These are phyloP conservation scores for Gossypium longicalyx DNA, from an alignment of 345 rosid genomes.

Conservation along the genomic window DNA sequence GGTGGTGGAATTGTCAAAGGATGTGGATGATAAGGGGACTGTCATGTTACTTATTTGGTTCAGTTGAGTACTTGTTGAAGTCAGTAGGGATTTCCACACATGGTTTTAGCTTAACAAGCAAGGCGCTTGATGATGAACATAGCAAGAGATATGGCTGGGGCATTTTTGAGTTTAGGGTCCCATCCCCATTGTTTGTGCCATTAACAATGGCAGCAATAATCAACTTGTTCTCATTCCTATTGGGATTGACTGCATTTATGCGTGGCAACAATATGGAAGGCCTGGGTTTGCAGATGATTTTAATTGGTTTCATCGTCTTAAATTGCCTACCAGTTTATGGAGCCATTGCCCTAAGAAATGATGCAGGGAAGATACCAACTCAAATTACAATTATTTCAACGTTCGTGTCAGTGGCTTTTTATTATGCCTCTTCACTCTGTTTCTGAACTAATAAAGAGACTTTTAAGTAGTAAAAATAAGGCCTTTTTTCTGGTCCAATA, in stretches of 20 bases:
- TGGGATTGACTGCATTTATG: constrained; percentile 18
- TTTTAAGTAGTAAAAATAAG: no score
- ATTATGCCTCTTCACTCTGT: constrained; percentile 10
- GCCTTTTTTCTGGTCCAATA: no score
- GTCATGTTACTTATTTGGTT: constrained; percentile 35
- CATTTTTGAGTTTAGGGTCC: constrained; percentile 51
- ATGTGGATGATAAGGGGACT: constrained; percentile 48
- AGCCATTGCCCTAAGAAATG: constrained; percentile 55
- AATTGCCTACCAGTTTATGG: constrained; percentile 56
- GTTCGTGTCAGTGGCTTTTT: constrained; percentile 31
- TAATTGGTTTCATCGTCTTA: constrained; percentile 37
- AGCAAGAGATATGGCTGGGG: constrained; percentile 46
- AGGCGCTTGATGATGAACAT: constrained; percentile 44
- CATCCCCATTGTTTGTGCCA: constrained; percentile 49
- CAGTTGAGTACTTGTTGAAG: constrained; percentile 38
- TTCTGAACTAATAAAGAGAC: no score
- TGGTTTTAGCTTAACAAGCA: constrained; percentile 55
- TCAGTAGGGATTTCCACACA: constrained; percentile 37
- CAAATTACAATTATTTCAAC: constrained; percentile 24
- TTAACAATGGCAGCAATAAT: constrained; percentile 38
- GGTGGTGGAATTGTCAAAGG: constrained; percentile 73
- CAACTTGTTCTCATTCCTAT: constrained; percentile 39
- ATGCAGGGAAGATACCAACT: constrained; percentile 47
- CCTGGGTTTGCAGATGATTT: constrained; percentile 31
- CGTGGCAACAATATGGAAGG: constrained; percentile 23